phyloP scores from a whole-genome alignment of 225 moss, liverwort and hornwort genomes.

The Bryoerythrophyllum caledonicum region DNA sequence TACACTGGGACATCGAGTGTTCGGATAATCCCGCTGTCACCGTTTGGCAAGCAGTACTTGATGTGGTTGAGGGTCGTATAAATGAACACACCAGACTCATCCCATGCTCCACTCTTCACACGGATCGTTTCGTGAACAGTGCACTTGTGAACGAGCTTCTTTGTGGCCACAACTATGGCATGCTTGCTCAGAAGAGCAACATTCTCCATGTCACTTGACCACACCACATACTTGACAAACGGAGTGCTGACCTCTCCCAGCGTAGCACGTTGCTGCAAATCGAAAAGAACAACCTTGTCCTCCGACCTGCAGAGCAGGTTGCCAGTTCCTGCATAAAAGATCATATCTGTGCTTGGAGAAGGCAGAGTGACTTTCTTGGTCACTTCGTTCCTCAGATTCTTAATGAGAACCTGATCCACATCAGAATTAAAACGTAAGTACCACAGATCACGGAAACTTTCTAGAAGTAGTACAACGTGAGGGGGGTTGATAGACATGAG shows the following conservation, averaged over 20 bases:
- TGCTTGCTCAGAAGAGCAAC: constrained; percentile 95
- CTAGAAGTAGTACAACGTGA: neutral
- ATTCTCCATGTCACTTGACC: constrained; percentile 95
- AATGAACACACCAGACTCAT: constrained; percentile 94
- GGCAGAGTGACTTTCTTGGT: constrained; percentile 88
- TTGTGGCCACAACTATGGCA: constrained; percentile 89
- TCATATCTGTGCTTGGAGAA: constrained; percentile 76
- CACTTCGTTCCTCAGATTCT: constrained; percentile 93
- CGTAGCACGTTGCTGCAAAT: constrained; percentile 87
- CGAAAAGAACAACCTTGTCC: constrained; percentile 93
- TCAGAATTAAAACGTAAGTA: constrained; percentile 9
- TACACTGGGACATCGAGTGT: constrained; percentile 96
- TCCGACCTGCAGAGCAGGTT: constrained; percentile 94
- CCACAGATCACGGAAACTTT: neutral
- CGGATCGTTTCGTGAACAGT: constrained; percentile 98
- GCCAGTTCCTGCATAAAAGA: constrained; percentile 94
- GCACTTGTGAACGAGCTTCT: constrained; percentile 94
- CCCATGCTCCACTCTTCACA: constrained; percentile 99
- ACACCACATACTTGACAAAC: constrained; percentile 94
- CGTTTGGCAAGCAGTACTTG: constrained; percentile 97
- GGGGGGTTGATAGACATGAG: neutral
- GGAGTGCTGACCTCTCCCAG: constrained; percentile 91
- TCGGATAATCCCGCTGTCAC: constrained; percentile 94
- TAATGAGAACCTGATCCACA: constrained; percentile 71
- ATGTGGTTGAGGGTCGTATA: constrained; percentile 98